Base-by-base conservation (phyloP, 2,329 filamentous ascomycete genomes). In the Fusarium sacchari region DNA sequence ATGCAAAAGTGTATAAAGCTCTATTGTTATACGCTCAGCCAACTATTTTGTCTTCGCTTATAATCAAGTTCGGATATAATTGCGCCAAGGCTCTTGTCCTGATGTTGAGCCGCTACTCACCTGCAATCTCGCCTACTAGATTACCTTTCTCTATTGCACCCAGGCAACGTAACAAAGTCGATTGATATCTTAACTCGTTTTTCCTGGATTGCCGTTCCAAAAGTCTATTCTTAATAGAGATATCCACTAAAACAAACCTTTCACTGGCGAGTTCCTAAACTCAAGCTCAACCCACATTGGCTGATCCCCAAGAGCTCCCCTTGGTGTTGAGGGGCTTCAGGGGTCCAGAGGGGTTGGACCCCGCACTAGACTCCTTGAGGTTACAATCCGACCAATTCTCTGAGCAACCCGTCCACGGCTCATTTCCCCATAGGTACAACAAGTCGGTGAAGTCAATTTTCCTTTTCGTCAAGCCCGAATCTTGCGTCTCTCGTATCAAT, bases 391-490 rank as follows among this genome's bases (percentile, higher is more conserved):
- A 28, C 50, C 34, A 28, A 55, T 40, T 40, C 66, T 72, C 55
- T 50, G 40, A 49, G 52, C 67, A 69, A 58, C 67, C 70, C 57
- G 30, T 53, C 63, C 49, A 61, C 57, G 64, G 53, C 60, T 67
- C 69, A 78, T 76, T 76, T 78, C 77, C 77, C 69, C 67, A 77
- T 60, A 50, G 47, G 22, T 50, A 70, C 69, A 75, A 73, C 65
- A 77, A 78, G 77, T 78, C 77, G 77, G 77, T 78, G 75, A 72
- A 71, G 67, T 77, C 58, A 55, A 37, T 42, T 72, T 66, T 37
- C 39, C 58, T 67, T 57, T 61, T 40, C 57, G 36, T 50, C 46
- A 22, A 55, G 37, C 18, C 28, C 40, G 24, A 50, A 26, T 52
- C 53, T 28, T 11, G 30, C 40, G 32, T 60, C 26, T 36, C 26